Base-by-base conservation (phyloP, 108 stramenopile genomes). In the Pseudonitzschia multistriata region DNA sequence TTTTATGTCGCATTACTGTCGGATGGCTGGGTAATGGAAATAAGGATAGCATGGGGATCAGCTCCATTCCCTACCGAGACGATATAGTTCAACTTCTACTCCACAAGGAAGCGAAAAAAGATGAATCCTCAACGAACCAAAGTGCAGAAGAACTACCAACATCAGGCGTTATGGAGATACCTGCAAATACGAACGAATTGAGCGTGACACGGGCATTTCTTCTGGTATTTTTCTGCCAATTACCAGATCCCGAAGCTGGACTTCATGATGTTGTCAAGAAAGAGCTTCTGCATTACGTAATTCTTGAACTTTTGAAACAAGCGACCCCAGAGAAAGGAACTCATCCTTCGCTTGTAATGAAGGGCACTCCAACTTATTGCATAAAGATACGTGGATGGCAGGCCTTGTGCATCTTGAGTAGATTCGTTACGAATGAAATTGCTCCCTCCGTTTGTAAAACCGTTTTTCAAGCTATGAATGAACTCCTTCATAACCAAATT, bases 331-430 rank as follows among this genome's bases (percentile, higher is more conserved):
- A 39, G 28, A 78, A 49, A 31, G 62, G 64, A 45, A 71, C 34
- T 29, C 62, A 53, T 4, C 74, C 74, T 14, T 74, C 83, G 8
- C 66, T 81, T 10, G 76, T 90, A 33, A 95, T 89, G 70, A 79
- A 78, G 10, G 94, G 94, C 0, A 79, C 84, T 31, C 71, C 79
- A 56, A 80, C 73, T 17, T 96, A 93, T 74, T 83, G 81, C 34
- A 69, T 70, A 17, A 86, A 84, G 57, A 91, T 83, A 48, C 72
- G 92, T 62, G 74, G 76, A 0, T 96, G 88, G 90, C 94, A 96
- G 81, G 87, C 90, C 1, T 52, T 93, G 5, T 93, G 91, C 70
- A 68, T 89, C 22, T 67, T 96, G 19, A 78, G 72, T 45, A 49
- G 85, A 39, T 96, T 86, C 76, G 85, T 93, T 0, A 86, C 90